Percentiles rank a stretch among this genome's conserved stretches.
These are phyloP conservation scores for Akebia trifoliata DNA, from an alignment of 164 flowering plant species.

Conservation along the genomic window DNA sequence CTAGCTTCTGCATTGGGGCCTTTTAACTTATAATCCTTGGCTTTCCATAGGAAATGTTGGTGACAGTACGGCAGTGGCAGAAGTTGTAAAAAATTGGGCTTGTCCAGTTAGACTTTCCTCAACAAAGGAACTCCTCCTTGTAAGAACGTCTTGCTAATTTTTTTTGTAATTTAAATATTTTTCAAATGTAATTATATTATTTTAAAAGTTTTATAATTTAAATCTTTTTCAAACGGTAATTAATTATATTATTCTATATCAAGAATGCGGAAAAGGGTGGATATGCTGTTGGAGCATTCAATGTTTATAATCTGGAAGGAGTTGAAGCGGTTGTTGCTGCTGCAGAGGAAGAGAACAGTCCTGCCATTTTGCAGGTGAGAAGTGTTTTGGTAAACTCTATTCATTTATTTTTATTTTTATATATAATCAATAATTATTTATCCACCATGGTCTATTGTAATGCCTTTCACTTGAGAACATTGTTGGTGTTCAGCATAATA, in stretches of 20 bases:
- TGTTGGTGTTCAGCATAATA: too few relatives aligned
- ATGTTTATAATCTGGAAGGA: constrained; percentile 96
- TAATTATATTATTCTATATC: constrained; percentile 17
- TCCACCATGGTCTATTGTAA: too few relatives aligned
- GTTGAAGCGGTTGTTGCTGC: constrained; percentile 95
- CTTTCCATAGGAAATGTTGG: constrained; percentile 83
- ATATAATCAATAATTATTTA: too few relatives aligned
- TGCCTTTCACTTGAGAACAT: too few relatives aligned
- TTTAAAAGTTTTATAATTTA: not conserved
- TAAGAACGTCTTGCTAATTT: constrained; percentile 30
- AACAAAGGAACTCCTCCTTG: constrained; percentile 80
- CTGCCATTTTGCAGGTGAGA: constrained; percentile 95
- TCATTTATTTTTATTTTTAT: too few relatives aligned
- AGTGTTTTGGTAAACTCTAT: not conserved
- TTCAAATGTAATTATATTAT: constrained; percentile 14
- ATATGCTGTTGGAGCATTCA: constrained; percentile 98
- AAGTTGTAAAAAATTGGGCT: constrained; percentile 81
- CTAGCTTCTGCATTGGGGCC: not conserved
- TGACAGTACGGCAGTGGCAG: constrained; percentile 73
- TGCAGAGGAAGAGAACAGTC: constrained; percentile 90
- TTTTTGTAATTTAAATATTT: not conserved
- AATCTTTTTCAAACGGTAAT: constrained; percentile 11
- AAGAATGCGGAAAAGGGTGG: constrained; percentile 84
- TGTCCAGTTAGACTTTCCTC: constrained; percentile 51
- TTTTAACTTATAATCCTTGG: not conserved